Conservation (phyloP, 2,329 filamentous ascomycete genomes). For the Fusarium guadeloupense region DNA sequence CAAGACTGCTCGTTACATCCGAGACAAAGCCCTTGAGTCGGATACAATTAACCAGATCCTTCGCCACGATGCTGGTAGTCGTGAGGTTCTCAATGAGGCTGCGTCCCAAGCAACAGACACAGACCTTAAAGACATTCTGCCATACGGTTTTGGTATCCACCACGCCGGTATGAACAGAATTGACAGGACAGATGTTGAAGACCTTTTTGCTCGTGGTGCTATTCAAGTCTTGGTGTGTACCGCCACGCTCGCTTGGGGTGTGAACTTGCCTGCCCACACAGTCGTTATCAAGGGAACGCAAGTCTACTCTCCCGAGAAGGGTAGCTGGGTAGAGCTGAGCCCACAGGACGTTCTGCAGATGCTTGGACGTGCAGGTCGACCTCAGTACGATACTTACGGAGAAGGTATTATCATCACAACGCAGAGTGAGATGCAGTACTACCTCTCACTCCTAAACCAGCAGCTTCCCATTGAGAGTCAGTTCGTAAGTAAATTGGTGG, state of each 20-base stretch:
- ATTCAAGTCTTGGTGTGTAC: constrained; percentile 97
- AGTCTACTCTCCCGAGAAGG: constrained; percentile 97
- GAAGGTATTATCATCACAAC: constrained; percentile 99
- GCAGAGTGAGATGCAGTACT: constrained; percentile 95
- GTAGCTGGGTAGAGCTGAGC: constrained; percentile 97
- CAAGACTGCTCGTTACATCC: constrained; percentile 95
- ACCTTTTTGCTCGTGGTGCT: constrained; percentile 88
- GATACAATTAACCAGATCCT: constrained; percentile 97
- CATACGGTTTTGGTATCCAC: constrained; percentile 97
- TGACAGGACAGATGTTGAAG: constrained; percentile 95
- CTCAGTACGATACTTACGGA: constrained; percentile 96
- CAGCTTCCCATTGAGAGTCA: constrained; percentile 98
- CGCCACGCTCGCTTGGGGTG: constrained; percentile 98
- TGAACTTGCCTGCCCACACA: constrained; percentile 96
- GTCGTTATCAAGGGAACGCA: constrained; percentile 99
- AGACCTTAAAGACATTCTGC: constrained; percentile 91
- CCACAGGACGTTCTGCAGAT: constrained; percentile 98
- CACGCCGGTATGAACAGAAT: constrained; percentile 96
- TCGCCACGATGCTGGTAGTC: constrained; percentile 88
- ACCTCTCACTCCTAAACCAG: constrained; percentile 94
- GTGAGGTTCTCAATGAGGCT: constrained; percentile 88
- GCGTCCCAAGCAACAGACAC: constrained; percentile 83
- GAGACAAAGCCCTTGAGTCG: constrained; percentile 95
- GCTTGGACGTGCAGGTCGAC: constrained; percentile 95
- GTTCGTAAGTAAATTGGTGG: constrained; percentile 88